phyloP scores from a whole-genome alignment of 768 basidiomycete genomes.

The Rhodotorula kratochvilovae region DNA sequence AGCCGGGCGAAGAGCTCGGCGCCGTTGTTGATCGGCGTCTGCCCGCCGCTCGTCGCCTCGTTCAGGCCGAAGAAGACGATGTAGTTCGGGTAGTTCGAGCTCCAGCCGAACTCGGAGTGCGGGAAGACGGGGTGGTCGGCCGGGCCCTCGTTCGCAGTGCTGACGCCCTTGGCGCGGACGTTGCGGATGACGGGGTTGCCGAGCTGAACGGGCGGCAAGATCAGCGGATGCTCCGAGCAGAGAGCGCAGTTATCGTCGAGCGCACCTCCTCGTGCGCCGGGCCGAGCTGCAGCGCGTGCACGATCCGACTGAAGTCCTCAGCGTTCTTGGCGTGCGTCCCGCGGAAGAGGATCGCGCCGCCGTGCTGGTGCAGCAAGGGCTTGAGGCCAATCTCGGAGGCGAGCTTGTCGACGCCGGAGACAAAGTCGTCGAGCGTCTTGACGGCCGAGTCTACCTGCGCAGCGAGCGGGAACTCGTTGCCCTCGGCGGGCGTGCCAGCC shows the following conservation, averaged over 20 bases:
- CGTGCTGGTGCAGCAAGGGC: background rate
- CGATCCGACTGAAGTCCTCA: conserved; percentile 7
- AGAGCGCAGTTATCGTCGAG: no score
- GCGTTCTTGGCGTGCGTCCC: conserved; percentile 4
- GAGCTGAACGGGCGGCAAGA: background rate
- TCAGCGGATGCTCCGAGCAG: no score
- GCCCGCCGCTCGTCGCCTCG: background rate
- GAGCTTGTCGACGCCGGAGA: background rate
- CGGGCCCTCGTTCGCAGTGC: conserved; percentile 21
- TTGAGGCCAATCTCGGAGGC: background rate
- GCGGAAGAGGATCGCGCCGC: conserved; percentile 21
- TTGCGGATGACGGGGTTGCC: conserved; percentile 20
- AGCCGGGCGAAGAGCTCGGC: conserved; percentile 10
- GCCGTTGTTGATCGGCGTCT: conserved; percentile 17
- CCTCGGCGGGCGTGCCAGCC: background rate
- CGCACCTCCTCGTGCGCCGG: conserved; percentile 13
- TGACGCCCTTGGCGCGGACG: conserved; percentile 6
- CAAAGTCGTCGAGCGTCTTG: conserved; percentile 6
- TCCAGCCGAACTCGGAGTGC: conserved; percentile 13
- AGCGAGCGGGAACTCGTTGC: conserved; percentile 7
- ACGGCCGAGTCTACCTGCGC: background rate
- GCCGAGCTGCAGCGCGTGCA: conserved; percentile 9
- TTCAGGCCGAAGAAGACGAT: conserved; percentile 14
- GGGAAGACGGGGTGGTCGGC: background rate
- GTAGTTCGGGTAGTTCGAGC: conserved; percentile 9